Conservation (phyloP, 108 stramenopile species). For the Epithemia pelagica region DNA sequence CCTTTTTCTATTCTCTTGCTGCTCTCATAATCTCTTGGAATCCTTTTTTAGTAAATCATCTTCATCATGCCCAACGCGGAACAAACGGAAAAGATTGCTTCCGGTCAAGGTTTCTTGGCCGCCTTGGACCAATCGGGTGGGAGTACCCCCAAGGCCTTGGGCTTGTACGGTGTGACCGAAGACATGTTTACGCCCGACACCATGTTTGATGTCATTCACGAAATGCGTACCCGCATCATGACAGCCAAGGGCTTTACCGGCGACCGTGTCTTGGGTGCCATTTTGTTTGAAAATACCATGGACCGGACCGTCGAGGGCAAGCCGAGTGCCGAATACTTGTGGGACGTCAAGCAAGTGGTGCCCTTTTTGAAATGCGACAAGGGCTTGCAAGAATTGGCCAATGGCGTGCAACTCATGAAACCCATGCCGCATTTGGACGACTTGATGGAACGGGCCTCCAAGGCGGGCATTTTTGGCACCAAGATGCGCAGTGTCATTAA, state of each 20-base stretch:
- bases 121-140: slow-evolving; percentile 81
- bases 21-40: too few species aligned
- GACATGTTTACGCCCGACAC: slow-evolving; percentile 15
- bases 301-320: slow-evolving; percentile 54
- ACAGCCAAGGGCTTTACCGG: slow-evolving; percentile 55
- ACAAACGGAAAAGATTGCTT: not conserved
- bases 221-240: slow-evolving; percentile 71
- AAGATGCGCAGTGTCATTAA: slow-evolving; percentile 76
- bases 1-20: too few species aligned
- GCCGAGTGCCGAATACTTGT: slow-evolving; percentile 56
- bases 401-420: slow-evolving; percentile 82
- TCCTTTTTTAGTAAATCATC: too few species aligned
- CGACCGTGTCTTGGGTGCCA: slow-evolving; percentile 63
- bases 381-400: slow-evolving; percentile 45
- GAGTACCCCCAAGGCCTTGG: slow-evolving; percentile 64
- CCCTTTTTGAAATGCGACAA: slow-evolving; percentile 78
- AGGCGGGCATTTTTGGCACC: slow-evolving; percentile 65
- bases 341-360: slow-evolving; percentile 61
- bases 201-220: slow-evolving; percentile 72
- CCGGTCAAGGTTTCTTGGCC: slow-evolving; percentile 65
- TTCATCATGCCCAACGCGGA: too few species aligned
- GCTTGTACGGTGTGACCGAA: slow-evolving; percentile 53
- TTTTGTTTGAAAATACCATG: slow-evolving; percentile 84
- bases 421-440: slow-evolving; percentile 54
- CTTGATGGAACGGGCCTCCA: slow-evolving; percentile 38